A percentile compares a stretch with the other conserved stretches of the same genome.
Evolutionary conservation across 2,329 filamentous ascomycete genomes (phyloP).

Genomic region (Sphaerulina populicola): DNA sequence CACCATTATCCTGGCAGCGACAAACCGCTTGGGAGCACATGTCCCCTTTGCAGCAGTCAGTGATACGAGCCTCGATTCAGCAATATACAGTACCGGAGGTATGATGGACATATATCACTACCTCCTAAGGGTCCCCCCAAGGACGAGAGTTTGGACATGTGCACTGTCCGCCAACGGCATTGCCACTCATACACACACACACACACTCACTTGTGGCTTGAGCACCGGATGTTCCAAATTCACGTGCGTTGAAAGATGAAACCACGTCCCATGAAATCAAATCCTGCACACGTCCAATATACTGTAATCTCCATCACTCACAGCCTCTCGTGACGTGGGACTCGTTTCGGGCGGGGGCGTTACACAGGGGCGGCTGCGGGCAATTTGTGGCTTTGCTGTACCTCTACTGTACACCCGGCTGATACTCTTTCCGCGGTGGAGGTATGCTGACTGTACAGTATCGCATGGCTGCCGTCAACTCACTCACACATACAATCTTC

Average conservation of each 20-base stretch:
- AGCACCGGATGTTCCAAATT: background rate
- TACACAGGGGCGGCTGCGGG: background rate
- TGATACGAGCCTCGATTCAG: background rate
- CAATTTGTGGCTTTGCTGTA: background rate
- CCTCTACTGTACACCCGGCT: too few species aligned
- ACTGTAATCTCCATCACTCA: background rate
- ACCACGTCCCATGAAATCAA: background rate
- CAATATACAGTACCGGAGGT: too few species aligned
- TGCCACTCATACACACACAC: background rate
- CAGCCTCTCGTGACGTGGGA: slow-evolving; percentile 1
- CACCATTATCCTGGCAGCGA: background rate
- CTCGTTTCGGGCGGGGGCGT: background rate
- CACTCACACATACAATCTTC: too few species aligned
- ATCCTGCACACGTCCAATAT: too few species aligned
- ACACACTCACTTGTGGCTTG: too few species aligned
- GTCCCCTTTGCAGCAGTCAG: background rate
- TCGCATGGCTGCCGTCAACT: too few species aligned
- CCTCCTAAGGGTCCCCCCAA: too few species aligned
- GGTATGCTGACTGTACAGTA: background rate
- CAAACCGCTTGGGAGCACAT: background rate
- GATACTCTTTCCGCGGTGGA: background rate
- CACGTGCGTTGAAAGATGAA: slow-evolving; percentile 4
- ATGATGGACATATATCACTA: background rate
- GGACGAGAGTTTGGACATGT: background rate
- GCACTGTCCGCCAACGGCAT: background rate